Evolutionary conservation across 495 filamentous ascomycete species (phyloP).

Genomic region (Talaromyces nanjingensis): DNA sequence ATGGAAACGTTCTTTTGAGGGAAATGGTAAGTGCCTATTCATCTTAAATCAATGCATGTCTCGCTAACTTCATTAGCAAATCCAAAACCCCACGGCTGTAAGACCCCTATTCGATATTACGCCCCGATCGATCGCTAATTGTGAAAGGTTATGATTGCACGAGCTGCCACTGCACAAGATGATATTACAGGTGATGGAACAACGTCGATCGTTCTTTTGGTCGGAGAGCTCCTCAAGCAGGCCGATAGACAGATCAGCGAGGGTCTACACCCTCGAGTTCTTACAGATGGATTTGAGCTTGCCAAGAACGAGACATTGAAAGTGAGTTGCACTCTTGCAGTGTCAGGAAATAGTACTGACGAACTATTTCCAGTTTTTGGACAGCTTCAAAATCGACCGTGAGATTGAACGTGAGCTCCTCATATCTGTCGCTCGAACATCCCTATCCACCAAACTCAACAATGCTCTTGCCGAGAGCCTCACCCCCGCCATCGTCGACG

Average conservation of each 20-base stretch:
- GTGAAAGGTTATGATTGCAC: constrained; percentile 85
- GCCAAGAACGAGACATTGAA: constrained; percentile 90
- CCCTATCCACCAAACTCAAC: constrained; percentile 91
- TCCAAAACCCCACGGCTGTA: constrained; percentile 84
- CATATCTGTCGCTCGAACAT: constrained; percentile 87
- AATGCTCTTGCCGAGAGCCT: constrained; percentile 80
- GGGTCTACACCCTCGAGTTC: constrained; percentile 89
- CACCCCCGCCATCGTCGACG: constrained; percentile 89
- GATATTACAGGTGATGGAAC: constrained; percentile 98
- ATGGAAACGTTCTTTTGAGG: constrained; percentile 89
- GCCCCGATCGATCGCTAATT: constrained; percentile 16
- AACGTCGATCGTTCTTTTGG: constrained; percentile 89
- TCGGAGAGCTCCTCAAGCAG: constrained; percentile 96
- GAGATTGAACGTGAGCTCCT: constrained; percentile 91
- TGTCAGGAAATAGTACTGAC: constrained; percentile 7
- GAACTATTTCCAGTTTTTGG: constrained; percentile 65
- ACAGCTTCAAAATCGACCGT: constrained; percentile 81
- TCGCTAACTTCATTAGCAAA: constrained; percentile 48
- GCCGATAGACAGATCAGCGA: constrained; percentile 91
- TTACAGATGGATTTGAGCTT: constrained; percentile 96
- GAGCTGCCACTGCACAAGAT: constrained; percentile 95
- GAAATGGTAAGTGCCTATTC: constrained; percentile 70
- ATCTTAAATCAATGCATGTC: neutral
- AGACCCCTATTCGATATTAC: constrained; percentile 17
- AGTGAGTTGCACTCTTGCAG: constrained; percentile 34